Evolutionary conservation across 257 asterid species (phyloP), one percentile per base, ranked within the genome.

Genomic region (Thymus quinquecostatus): DNA sequence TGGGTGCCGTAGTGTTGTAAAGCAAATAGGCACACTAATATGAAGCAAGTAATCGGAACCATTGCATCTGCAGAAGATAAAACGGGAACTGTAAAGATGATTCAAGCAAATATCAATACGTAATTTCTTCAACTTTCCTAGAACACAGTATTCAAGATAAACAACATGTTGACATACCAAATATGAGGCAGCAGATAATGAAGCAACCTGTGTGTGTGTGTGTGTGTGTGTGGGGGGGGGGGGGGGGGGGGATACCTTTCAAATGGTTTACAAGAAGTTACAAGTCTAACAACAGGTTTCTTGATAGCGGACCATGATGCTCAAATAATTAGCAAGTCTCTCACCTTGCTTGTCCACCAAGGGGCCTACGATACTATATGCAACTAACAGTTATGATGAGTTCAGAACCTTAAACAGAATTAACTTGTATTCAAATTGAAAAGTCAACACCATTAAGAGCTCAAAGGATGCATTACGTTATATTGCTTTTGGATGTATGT

Each of bases 1-100:
- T 94, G 98, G 69, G 98, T 91, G 66, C 98, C 98, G 57, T 94
- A 94, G 84, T 94, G 98, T 80, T 94, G 98, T 70, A 94, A 72
- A 43, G 98, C 96, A 58, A 94, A 94, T 36, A 94, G 89, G 92
- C 97, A 91, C 77, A 94, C 87, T 63, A 91, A 82, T 75, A 94
- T 91, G 84, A 91, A 89, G 91, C 98, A 94, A 55, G 97, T 91
- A 12, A 94, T 91, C 40, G 97, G 97, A 70, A 94, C 68, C 86
- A 91, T 83, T 0, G 97, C 98, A 89, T 94, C 98, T 94, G 96
- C 89, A 87, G 40, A 78, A 11, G 51, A 51, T 28, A 45, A 75
- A 66, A 13, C 5, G 56, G 76, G 3, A 57, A 38, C 64, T 48
- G 51, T 72, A 53, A 81, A 21, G 38, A 56, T 36, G n/a, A 48